Percentiles rank a stretch among this genome's conserved stretches.
Evolutionary conservation across 768 basidiomycete genomes (phyloP).

Genomic region (Lenzites betulinus): DNA sequence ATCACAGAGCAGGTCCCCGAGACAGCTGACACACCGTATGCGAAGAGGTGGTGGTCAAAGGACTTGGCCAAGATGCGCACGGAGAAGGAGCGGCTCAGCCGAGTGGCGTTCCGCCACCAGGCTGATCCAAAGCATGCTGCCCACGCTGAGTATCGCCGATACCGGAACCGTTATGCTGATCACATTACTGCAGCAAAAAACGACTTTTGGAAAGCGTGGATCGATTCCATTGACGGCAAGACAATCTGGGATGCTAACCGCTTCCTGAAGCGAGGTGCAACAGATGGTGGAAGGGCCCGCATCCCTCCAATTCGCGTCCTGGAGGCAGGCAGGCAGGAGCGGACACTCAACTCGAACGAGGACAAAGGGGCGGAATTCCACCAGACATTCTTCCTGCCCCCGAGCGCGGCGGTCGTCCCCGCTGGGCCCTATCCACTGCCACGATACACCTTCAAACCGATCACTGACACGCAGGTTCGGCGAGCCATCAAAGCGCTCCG

Average conservation of each 20-base stretch:
- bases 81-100: constrained; percentile 20
- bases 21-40: constrained; percentile 23
- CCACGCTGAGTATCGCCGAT: constrained; percentile 16
- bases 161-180: constrained; percentile 16
- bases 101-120: constrained; percentile 7
- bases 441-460: constrained; percentile 13
- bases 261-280: neutral
- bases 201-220: constrained; percentile 28
- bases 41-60: constrained; percentile 39
- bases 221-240: constrained; percentile 16
- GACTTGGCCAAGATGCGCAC: constrained; percentile 30
- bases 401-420: neutral
- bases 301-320: constrained; percentile 20
- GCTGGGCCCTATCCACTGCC: constrained; percentile 31
- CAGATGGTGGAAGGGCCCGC: constrained; percentile 20
- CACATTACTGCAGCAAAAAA: constrained; percentile 25
- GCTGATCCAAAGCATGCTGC: constrained; percentile 12
- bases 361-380: constrained; percentile 25
- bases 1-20: constrained; percentile 26
- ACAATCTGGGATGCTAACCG: constrained; percentile 27
- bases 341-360: constrained; percentile 4
- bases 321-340: neutral
- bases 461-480: constrained; percentile 34
- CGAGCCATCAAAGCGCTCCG: constrained; percentile 30
- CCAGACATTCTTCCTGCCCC: constrained; percentile 33